A percentile compares a stretch with the other conserved stretches of the same genome.
Evolutionary conservation across 495 filamentous ascomycete species (phyloP).

Genomic region (Penicillium steckii): DNA sequence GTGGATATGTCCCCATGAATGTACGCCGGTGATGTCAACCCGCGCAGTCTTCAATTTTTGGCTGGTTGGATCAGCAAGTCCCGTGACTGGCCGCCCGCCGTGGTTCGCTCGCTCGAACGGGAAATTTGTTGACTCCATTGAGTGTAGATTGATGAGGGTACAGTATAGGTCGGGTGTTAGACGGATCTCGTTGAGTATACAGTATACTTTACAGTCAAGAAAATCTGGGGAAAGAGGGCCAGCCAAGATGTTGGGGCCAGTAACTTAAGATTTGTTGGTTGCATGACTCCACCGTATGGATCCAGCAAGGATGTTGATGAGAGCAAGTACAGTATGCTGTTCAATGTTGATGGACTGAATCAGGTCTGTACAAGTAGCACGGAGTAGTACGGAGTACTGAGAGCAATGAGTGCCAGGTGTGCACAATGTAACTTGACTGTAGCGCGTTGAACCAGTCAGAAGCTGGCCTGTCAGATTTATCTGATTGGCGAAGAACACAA

Average conservation of each 20-base stretch:
- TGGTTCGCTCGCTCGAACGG: neutral
- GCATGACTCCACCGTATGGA: neutral
- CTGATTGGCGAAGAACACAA: neutral
- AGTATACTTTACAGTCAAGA: neutral
- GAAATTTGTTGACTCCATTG: neutral
- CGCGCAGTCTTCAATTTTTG: neutral
- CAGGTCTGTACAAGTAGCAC: too few relatives aligned
- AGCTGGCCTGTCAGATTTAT: neutral
- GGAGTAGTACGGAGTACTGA: neutral
- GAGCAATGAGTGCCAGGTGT: neutral
- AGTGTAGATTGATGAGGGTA: neutral
- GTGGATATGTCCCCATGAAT: neutral
- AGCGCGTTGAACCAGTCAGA: neutral
- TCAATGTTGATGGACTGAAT: too few relatives aligned
- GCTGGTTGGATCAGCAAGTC: slow-evolving; percentile 11
- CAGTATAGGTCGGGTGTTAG: neutral
- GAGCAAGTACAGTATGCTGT: neutral
- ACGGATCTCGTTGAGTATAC: too few relatives aligned
- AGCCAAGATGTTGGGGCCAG: neutral
- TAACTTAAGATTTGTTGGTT: neutral
- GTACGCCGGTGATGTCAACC: neutral
- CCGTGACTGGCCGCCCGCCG: slow-evolving; percentile 5
- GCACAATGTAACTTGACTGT: too few relatives aligned
- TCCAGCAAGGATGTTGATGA: neutral
- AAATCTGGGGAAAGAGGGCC: neutral